Evolutionary conservation across 1,139 yeast species (phyloP).

Genomic region (Geotrichum phurueaensis): DNA sequence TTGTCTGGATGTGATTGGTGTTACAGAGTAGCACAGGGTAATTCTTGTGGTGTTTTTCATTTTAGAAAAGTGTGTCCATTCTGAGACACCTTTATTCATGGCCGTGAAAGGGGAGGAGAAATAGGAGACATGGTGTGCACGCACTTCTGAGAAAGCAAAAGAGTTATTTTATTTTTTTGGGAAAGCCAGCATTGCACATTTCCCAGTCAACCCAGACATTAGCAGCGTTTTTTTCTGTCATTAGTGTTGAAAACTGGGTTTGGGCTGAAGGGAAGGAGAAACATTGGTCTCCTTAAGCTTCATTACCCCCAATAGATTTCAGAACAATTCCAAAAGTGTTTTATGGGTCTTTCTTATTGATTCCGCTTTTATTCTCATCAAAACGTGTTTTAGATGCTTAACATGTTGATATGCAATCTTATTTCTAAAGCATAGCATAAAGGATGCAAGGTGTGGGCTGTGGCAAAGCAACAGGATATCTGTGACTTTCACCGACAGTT

Average conservation of each 20-base stretch:
- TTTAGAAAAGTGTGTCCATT: neutral
- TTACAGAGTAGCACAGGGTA: neutral
- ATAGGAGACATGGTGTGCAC: neutral
- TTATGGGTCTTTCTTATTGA: neutral
- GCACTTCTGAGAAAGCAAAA: neutral
- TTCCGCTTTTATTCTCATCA: neutral
- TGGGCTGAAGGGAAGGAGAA: neutral
- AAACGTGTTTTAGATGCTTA: too few relatives aligned
- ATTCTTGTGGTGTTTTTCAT: neutral
- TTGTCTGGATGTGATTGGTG: neutral
- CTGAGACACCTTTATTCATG: neutral
- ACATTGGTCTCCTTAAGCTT: neutral
- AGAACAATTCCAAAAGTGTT: neutral
- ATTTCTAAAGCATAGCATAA: too few relatives aligned
- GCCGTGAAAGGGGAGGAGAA: neutral
- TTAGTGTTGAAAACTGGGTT: neutral
- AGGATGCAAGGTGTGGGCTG: neutral
- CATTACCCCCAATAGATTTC: neutral
- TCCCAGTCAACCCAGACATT: neutral
- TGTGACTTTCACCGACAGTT: neutral
- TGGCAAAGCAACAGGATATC: neutral
- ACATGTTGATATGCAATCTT: neutral
- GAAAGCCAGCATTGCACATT: neutral
- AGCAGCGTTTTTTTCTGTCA: neutral
- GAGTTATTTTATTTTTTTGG: neutral